Percentiles rank a stretch among this genome's conserved stretches.
phyloP scores from a whole-genome alignment of 495 filamentous ascomycete genomes.

The Daldinia loculata region DNA sequence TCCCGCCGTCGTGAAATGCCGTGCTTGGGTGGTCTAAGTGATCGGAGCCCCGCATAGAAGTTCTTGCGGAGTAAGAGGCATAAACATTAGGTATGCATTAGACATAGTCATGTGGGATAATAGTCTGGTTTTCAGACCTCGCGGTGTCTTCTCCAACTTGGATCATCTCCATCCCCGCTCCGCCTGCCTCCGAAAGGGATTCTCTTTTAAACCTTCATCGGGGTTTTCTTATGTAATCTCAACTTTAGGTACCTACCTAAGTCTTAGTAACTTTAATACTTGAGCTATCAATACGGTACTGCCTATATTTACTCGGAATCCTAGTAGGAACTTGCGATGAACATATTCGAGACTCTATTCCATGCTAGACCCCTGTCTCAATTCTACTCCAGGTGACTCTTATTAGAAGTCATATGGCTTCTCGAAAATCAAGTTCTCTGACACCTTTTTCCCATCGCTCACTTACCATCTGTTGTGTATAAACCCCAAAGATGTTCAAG shows the following conservation, averaged over 20 bases:
- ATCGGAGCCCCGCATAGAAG: neutral
- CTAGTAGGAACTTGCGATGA: neutral
- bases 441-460: neutral
- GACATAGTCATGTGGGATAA: conserved; percentile 22
- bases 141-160: neutral
- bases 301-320: neutral
- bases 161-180: conserved; percentile 25
- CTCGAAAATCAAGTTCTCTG: no score
- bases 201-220: conserved; percentile 14
- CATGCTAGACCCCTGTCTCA: conserved; percentile 25
- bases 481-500: conserved; percentile 30
- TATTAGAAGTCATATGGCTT: neutral
- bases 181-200: conserved; percentile 39
- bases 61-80: neutral
- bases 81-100: conserved; percentile 9
- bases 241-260: neutral
- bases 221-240: neutral
- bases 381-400: conserved; percentile 19
- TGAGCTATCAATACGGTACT: neutral
- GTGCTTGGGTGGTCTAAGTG: neutral
- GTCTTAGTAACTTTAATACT: neutral
- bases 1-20: conserved; percentile 2
- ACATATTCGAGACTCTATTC: neutral
- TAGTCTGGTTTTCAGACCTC: conserved; percentile 1
- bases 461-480: neutral